Evolutionary conservation across 2,329 filamentous ascomycete genomes (phyloP).

Genomic region (Conoideocrella luteorostrata): DNA sequence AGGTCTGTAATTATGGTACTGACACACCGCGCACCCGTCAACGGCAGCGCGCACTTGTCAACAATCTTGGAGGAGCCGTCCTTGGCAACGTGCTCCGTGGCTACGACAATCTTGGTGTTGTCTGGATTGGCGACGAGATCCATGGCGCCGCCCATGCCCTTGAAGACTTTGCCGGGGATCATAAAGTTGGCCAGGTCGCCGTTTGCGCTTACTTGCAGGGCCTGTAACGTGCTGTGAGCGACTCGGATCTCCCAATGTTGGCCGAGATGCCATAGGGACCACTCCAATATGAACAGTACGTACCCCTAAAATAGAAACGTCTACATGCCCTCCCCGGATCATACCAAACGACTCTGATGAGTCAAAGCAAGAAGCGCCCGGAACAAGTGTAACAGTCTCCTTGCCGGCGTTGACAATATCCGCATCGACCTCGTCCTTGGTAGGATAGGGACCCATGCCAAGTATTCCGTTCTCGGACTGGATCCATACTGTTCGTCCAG

Average conservation of each 20-base stretch:
- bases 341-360: slow-evolving; percentile 78
- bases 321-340: slow-evolving; percentile 79
- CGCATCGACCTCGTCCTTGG: slow-evolving; percentile 62
- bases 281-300: slow-evolving; percentile 15
- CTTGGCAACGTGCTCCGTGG: slow-evolving; percentile 64
- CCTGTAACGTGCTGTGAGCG: slow-evolving; percentile 21
- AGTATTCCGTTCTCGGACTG: slow-evolving; percentile 84
- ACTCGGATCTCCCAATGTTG: too few relatives aligned
- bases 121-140: slow-evolving; percentile 66
- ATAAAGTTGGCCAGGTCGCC: slow-evolving; percentile 87
- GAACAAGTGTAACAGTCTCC: slow-evolving; percentile 74
- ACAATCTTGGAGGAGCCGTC: slow-evolving; percentile 63
- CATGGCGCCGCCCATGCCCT: slow-evolving; percentile 81
- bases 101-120: slow-evolving; percentile 65
- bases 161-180: slow-evolving; percentile 81
- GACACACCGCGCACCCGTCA: slow-evolving; percentile 61
- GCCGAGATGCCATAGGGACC: too few relatives aligned
- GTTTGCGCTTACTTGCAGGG: slow-evolving; percentile 70
- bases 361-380: slow-evolving; percentile 72
- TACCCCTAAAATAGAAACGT: slow-evolving; percentile 73
- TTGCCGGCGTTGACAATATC: slow-evolving; percentile 85
- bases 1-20: slow-evolving; percentile 70
- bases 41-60: slow-evolving; percentile 54
- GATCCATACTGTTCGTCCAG: slow-evolving; percentile 67
- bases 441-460: slow-evolving; percentile 76